Conservation (phyloP, 441 rosid species). For the Pelargonium exstipulatum region DNA sequence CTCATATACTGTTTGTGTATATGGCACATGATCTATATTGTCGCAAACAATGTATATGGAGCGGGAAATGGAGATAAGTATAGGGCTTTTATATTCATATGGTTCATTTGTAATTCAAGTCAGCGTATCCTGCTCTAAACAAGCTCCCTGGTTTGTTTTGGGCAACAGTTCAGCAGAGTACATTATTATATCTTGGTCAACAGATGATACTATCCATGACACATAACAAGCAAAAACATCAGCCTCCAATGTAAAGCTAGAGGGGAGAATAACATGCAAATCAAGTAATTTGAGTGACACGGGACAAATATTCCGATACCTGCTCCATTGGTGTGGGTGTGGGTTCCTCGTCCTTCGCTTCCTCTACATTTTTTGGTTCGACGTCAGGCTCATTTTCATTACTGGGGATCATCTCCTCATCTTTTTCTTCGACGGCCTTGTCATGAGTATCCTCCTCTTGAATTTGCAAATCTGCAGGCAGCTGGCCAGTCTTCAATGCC, state of each 20-base stretch:
- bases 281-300: background rate
- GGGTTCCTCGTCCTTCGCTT: conserved; percentile 41
- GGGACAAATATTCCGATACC: conserved; percentile 25
- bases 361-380: conserved; percentile 29
- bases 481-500: conserved; percentile 90
- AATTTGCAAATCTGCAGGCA: conserved; percentile 72
- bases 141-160: too few relatives aligned
- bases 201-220: background rate
- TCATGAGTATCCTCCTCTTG: conserved; percentile 33
- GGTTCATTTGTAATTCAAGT: too few relatives aligned
- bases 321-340: conserved; percentile 52
- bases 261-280: background rate
- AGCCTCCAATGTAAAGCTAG: background rate
- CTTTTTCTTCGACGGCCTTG: conserved; percentile 30
- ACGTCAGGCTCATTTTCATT: conserved; percentile 25
- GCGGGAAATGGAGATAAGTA: background rate
- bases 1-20: too few relatives aligned
- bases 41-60: too few relatives aligned
- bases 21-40: too few relatives aligned
- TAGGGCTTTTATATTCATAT: too few relatives aligned
- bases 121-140: background rate
- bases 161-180: background rate
- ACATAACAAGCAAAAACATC: background rate
- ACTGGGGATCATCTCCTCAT: conserved; percentile 37
- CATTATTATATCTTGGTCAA: background rate